Percentiles rank a stretch among this genome's conserved stretches.
Evolutionary conservation across 2,329 filamentous ascomycete species (phyloP).

Genomic region (Orbilia brochopaga): DNA sequence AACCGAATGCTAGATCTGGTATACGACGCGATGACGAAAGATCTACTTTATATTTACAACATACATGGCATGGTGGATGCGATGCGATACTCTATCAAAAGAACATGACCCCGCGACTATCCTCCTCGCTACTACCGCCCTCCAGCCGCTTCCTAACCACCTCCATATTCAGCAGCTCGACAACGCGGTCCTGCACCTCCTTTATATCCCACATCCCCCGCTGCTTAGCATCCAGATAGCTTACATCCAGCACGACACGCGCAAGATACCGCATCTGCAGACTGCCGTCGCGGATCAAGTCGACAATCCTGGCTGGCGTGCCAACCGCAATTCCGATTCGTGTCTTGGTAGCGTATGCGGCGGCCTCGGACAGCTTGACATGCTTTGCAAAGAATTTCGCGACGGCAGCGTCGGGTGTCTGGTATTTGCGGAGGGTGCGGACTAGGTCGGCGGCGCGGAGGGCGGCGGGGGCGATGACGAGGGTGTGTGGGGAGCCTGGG

Average conservation of each 20-base stretch:
- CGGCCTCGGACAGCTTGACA: slow-evolving; percentile 89
- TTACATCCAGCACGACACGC: slow-evolving; percentile 85
- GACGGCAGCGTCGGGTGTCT: slow-evolving; percentile 76
- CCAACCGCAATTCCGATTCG: slow-evolving; percentile 87
- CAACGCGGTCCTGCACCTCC: slow-evolving; percentile 82
- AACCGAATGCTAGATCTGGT: no score
- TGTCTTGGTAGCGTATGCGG: slow-evolving; percentile 72
- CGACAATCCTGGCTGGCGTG: slow-evolving; percentile 80
- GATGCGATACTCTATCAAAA: slow-evolving; percentile 64
- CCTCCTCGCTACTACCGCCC: slow-evolving; percentile 64
- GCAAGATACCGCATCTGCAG: slow-evolving; percentile 74
- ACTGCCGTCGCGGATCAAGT: slow-evolving; percentile 82
- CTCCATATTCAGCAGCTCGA: slow-evolving; percentile 72
- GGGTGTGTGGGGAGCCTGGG: slow-evolving; percentile 75
- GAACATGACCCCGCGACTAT: slow-evolving; percentile 68
- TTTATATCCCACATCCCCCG: slow-evolving; percentile 93
- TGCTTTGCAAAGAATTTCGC: slow-evolving; percentile 98
- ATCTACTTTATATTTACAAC: no score
- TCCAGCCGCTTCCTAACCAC: slow-evolving; percentile 75
- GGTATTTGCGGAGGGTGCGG: slow-evolving; percentile 75
- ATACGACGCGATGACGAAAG: no score
- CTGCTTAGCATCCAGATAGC: slow-evolving; percentile 93
- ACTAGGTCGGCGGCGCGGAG: slow-evolving; percentile 84
- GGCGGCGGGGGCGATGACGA: slow-evolving; percentile 84
- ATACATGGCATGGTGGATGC: slow-evolving; percentile 51